Evolutionary conservation across 2,329 filamentous ascomycete species (phyloP), one percentile per base, ranked within the genome.

Genomic region (Ambrosiella beaveri): DNA sequence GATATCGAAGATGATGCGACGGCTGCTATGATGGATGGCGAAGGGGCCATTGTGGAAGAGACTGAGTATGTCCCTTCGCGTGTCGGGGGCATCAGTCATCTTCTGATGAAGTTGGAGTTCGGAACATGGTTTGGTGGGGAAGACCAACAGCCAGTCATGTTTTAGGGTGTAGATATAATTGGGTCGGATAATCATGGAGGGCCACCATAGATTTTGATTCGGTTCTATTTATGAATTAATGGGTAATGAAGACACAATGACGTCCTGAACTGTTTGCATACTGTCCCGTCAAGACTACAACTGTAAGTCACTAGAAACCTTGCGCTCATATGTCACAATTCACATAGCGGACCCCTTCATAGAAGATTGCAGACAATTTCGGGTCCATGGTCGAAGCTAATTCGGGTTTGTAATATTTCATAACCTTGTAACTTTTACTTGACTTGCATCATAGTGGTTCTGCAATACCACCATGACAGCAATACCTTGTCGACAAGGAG

Each of bases 61-160:
- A 64, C 64, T 57, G 65, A 63, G 62, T 95, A 87, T 67, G 75
- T 83, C 37, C 85, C 88, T 0, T 77, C 80, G 62, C 81, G 85
- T 61, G 79, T 88, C 2, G 87, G 87, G 0, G 86, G 88, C 0
- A 81, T 96, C 51, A 88, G 95, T 71, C 76, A 86, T 60, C 70
- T 96, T 66, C 69, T 96, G 66, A 95, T 95, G 88, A 95, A 95
- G 73, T 72, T 96, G 64, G 89, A 95, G 65, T 81, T 81, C 68
- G 79, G 78, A 17, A 76, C 71, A 57, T 81, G 78, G 78, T 76
- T 79, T 62, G 72, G 68, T 4, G 65, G 68, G 39, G 64, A 65
- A 51, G 19, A 50, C 38, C 50, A 58, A 35, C 44, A 59, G 44
- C 45, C 50, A 19, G 19, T 37, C n/a, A 47, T 41, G 47, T 56